Percentiles rank a stretch among this genome's conserved stretches.
phyloP scores from a whole-genome alignment of 352 stramenopile species.

The Bremia lactucae region DNA sequence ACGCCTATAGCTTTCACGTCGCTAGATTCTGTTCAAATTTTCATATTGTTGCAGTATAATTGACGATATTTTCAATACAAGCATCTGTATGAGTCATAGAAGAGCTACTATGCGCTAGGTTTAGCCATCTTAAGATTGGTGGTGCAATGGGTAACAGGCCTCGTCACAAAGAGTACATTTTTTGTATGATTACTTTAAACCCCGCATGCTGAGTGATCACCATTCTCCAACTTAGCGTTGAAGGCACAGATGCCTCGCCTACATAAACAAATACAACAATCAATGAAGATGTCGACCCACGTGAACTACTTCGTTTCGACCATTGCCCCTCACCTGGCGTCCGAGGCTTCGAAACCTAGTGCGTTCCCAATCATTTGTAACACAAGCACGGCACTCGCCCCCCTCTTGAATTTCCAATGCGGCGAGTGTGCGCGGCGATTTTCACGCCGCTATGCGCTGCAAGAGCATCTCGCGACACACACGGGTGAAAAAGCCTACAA shows the following conservation, averaged over 20 bases:
- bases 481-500: constrained; percentile 37
- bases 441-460: constrained; percentile 28
- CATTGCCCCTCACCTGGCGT: constrained; percentile 16
- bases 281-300: constrained; percentile 13
- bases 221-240: constrained; percentile 23
- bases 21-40: constrained; percentile 10
- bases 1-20: not conserved
- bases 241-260: constrained; percentile 11
- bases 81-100: no score
- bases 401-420: constrained; percentile 20
- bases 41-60: no score
- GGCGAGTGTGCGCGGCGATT: constrained; percentile 24
- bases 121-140: constrained; percentile 8
- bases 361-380: constrained; percentile 1
- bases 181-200: not conserved
- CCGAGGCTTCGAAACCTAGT: constrained; percentile 8
- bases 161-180: not conserved
- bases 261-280: constrained; percentile 2
- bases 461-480: constrained; percentile 37
- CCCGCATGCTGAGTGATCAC: not conserved
- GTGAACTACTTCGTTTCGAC: constrained; percentile 18
- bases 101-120: no score
- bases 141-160: not conserved
- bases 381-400: not conserved
- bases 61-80: no score